These are phyloP conservation scores for Vickermania ingenoplastis DNA, from an alignment of 208 protist species.

Conservation along the genomic window DNA sequence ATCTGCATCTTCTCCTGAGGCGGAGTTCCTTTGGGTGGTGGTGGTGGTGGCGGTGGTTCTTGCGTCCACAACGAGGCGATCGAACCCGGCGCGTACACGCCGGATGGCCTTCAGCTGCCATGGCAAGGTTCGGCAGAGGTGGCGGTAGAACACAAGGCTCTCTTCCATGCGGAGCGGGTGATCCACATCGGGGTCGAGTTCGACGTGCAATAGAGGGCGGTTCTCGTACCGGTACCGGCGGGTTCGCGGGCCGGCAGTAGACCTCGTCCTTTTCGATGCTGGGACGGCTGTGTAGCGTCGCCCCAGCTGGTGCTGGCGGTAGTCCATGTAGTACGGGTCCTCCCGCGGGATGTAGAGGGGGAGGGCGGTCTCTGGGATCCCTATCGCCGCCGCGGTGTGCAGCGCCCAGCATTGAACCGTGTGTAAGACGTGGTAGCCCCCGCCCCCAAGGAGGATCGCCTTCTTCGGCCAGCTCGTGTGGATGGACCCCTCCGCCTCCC, in stretches of 20 bases:
- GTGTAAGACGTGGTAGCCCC: conserved; percentile 98
- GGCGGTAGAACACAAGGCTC: conserved; percentile 50
- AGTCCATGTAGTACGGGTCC: conserved; percentile 71
- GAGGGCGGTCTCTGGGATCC: conserved; percentile 33
- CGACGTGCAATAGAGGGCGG: conserved; percentile 63
- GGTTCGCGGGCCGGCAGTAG: background rate
- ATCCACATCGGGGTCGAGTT: conserved; percentile 62
- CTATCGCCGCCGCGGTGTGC: conserved; percentile 89
- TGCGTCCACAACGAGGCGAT: conserved; percentile 33
- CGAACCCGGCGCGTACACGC: conserved; percentile 36
- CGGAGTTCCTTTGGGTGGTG: too few species aligned
- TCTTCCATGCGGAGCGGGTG: conserved; percentile 28
- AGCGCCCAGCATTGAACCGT: conserved; percentile 98
- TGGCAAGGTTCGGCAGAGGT: conserved; percentile 47
- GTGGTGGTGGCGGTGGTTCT: too few species aligned
- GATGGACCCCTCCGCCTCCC: conserved; percentile 62
- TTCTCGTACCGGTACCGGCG: conserved; percentile 13
- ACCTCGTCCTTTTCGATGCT: too few species aligned
- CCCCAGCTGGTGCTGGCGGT: conserved; percentile 23
- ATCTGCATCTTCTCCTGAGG: too few species aligned
- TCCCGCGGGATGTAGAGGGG: conserved; percentile 54
- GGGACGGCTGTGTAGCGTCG: background rate
- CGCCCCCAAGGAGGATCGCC: conserved; percentile 94
- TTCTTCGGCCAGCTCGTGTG: background rate
- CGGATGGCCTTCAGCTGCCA: conserved; percentile 52